Evolutionary conservation across 2,329 filamentous ascomycete species (phyloP).

Genomic region (Aureobasidium pullulans): DNA sequence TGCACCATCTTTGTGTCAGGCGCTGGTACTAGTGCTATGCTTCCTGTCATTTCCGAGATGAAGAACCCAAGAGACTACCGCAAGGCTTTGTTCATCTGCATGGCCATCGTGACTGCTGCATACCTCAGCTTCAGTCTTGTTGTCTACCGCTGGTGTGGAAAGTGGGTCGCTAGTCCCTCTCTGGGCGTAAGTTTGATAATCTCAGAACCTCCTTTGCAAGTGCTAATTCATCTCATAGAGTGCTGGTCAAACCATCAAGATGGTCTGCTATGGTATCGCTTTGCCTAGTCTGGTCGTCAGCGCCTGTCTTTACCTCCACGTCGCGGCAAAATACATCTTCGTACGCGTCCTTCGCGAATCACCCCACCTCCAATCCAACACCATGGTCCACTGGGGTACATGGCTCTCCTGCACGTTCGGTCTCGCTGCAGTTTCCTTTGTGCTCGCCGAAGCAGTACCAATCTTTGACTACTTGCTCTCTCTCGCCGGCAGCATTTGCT

Average conservation of each 20-base stretch:
- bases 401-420: constrained; percentile 43
- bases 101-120: constrained; percentile 49
- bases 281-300: constrained; percentile 48
- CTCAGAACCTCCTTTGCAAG: not conserved
- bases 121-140: constrained; percentile 55
- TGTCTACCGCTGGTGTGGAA: constrained; percentile 55
- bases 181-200: constrained; percentile 34
- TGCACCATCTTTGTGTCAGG: constrained; percentile 54
- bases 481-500: constrained; percentile 43
- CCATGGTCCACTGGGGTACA: constrained; percentile 43
- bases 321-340: constrained; percentile 50
- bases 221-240: constrained; percentile 25
- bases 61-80: constrained; percentile 50
- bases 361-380: constrained; percentile 46
- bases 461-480: constrained; percentile 49
- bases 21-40: constrained; percentile 53
- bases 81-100: constrained; percentile 53
- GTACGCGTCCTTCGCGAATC: constrained; percentile 48
- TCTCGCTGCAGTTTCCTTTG: constrained; percentile 39
- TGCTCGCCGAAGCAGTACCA: constrained; percentile 48
- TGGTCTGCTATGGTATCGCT: constrained; percentile 54
- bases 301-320: constrained; percentile 40
- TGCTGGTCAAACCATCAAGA: constrained; percentile 53
- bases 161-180: constrained; percentile 56
- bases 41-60: constrained; percentile 62